A percentile compares a stretch with the other conserved stretches of the same genome.
phyloP scores from a whole-genome alignment of 2,329 filamentous ascomycete species.

The Ascocoryne sarcoides region DNA sequence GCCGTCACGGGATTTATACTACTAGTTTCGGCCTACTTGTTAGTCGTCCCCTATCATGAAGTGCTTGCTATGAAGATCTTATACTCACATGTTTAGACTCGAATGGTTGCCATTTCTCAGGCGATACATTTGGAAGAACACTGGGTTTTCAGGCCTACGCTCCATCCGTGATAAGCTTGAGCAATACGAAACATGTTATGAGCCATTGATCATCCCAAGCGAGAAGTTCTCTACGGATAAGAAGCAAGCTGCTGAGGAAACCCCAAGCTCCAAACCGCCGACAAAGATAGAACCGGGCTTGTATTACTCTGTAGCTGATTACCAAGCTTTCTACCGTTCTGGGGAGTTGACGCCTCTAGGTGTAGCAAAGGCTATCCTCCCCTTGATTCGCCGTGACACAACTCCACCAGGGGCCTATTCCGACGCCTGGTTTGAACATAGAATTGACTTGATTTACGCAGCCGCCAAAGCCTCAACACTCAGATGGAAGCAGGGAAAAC shows the following conservation, averaged over 20 bases:
- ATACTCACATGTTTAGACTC: conserved; percentile 11
- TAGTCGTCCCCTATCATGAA: conserved; percentile 1
- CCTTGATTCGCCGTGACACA: conserved; percentile 54
- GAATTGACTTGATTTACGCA: conserved; percentile 51
- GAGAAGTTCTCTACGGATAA: conserved; percentile 4
- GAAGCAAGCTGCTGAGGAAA: background rate
- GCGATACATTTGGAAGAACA: conserved; percentile 13
- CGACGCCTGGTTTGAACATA: conserved; percentile 59
- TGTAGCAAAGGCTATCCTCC: conserved; percentile 61
- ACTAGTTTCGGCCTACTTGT: conserved; percentile 11
- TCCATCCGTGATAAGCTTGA: conserved; percentile 13
- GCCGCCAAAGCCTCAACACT: conserved; percentile 65
- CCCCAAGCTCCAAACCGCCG: background rate
- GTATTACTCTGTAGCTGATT: conserved; percentile 69
- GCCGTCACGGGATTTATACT: conserved; percentile 11
- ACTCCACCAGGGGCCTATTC: conserved; percentile 52
- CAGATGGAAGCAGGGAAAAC: conserved; percentile 57
- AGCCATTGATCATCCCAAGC: conserved; percentile 14
- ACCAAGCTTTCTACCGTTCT: conserved; percentile 62
- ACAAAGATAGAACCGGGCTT: conserved; percentile 18
- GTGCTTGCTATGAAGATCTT: no score
- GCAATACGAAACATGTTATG: conserved; percentile 14
- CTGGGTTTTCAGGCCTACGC: conserved; percentile 12
- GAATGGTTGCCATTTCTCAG: conserved; percentile 12
- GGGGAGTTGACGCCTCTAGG: conserved; percentile 62